Evolutionary conservation across 257 asterid genomes (phyloP), one percentile per base, ranked within the genome.

Genomic region (Lithospermum erythrorhizon): DNA sequence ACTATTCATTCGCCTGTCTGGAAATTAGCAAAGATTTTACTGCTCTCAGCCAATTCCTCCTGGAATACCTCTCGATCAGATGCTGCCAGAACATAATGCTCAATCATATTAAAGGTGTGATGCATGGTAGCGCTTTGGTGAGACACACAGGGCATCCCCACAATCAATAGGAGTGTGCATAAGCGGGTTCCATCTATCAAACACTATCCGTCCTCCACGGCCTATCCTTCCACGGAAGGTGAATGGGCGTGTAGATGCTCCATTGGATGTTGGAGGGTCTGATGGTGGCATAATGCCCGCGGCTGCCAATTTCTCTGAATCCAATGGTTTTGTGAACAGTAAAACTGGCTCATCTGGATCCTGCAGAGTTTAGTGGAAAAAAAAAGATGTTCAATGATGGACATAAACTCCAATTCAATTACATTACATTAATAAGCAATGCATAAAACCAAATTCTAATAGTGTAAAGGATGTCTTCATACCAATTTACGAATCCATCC

Each of bases 401-500:
- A 32, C 41, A 32, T 32, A 32, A 32, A 32, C 41, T 32, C 41
- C 10, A 1, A 32, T 4, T 32, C 41, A 32, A 8, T 25, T 25
- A 25, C 29, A 25, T 25, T 25, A 25, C 2, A 8, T 27, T 27
- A 27, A 27, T 27, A 27, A 27, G 30, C 30, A 27, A 27, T 27
- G 30, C 30, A 27, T 27, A 27, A 27, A n/a, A 30, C 37, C 37
- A 30, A 30, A 7, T 7, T 30, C 37, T 30, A 7, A 30, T 25
- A 47, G 8, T 20, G 17, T n/a, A 41, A 57, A 5, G 37, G 52
- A 57, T 25, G 53, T 0, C 5, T 10, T 10, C 7, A 63, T 68
- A 90, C 96, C 96, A 85, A 73, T 76, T 82, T 87, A 32, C 79
- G 83, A 60, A 90, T 90, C 95, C 96, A 89, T 75, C 84, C 81